phyloP scores from a whole-genome alignment of 2,329 filamentous ascomycete species.

The Talaromyces funiculosus region DNA sequence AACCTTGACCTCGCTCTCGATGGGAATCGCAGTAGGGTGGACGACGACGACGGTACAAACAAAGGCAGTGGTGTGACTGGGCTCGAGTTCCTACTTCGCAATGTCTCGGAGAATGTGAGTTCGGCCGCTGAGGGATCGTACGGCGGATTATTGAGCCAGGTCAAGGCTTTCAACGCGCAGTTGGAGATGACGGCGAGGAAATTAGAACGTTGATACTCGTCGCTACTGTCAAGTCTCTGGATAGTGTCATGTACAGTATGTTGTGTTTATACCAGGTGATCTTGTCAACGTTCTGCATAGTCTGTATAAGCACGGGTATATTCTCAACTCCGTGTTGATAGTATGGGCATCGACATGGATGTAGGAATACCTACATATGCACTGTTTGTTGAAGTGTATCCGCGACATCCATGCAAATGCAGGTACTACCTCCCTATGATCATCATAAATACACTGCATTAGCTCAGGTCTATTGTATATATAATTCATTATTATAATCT shows the following conservation, averaged over 20 bases:
- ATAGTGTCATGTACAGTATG: not conserved
- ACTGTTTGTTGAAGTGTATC: too few species aligned
- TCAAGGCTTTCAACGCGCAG: constrained; percentile 39
- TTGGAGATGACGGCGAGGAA: constrained; percentile 31
- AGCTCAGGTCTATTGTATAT: too few species aligned
- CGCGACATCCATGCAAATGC: not conserved
- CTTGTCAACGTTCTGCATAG: not conserved
- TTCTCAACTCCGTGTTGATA: not conserved
- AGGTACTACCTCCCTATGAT: not conserved
- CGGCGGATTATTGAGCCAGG: constrained; percentile 38
- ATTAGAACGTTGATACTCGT: constrained; percentile 3
- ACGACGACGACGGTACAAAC: constrained; percentile 16
- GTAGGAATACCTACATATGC: too few species aligned
- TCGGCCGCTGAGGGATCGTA: constrained; percentile 31
- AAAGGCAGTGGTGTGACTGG: constrained; percentile 25
- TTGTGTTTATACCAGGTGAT: not conserved
- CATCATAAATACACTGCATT: not conserved
- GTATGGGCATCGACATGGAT: not conserved
- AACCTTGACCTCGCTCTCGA: constrained; percentile 39
- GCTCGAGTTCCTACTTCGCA: constrained; percentile 40
- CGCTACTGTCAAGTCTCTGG: not conserved
- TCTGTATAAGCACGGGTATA: too few species aligned
- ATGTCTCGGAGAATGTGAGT: constrained; percentile 38
- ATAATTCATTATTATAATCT: too few species aligned
- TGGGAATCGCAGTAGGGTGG: constrained; percentile 25